A percentile compares a stretch with the other conserved stretches of the same genome.
Evolutionary conservation across 1,284 basidiomycete species (phyloP).

Genomic region (Rhizopogon hawkerae): DNA sequence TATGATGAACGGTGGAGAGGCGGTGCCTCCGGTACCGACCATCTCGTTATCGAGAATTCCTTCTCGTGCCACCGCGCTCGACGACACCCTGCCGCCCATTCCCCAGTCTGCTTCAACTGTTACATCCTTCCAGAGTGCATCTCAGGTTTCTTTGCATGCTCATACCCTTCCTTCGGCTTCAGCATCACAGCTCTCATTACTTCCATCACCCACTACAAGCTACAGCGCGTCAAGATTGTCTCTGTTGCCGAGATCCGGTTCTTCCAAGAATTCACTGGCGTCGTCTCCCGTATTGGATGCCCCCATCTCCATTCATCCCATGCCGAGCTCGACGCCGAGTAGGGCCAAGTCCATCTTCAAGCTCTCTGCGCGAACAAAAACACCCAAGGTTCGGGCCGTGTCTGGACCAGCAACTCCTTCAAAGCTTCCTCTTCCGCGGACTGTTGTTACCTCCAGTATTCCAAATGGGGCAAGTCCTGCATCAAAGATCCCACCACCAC

Average conservation of each 20-base stretch:
- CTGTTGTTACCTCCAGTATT: background rate
- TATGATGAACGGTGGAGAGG: conserved; percentile 3
- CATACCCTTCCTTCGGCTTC: conserved; percentile 9
- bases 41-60: conserved; percentile 17
- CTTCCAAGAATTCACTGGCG: conserved; percentile 22
- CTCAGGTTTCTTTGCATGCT: conserved; percentile 18
- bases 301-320: conserved; percentile 1
- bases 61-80: conserved; percentile 13
- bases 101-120: conserved; percentile 24
- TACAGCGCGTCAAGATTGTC: conserved; percentile 17
- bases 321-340: background rate
- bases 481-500: conserved; percentile 20
- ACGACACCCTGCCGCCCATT: conserved; percentile 18
- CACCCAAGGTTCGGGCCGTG: conserved; percentile 13
- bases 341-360: conserved; percentile 26
- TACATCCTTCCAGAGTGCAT: conserved; percentile 18
- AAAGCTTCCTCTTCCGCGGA: conserved; percentile 11
- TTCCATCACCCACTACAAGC: background rate
- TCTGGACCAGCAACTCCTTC: conserved; percentile 7
- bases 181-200: conserved; percentile 18
- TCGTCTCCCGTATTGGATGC: conserved; percentile 19
- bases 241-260: conserved; percentile 15
- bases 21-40: conserved; percentile 1
- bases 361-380: conserved; percentile 21
- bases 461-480: conserved; percentile 1